Conservation (phyloP, 257 asterid species). For the Vinca minor region DNA sequence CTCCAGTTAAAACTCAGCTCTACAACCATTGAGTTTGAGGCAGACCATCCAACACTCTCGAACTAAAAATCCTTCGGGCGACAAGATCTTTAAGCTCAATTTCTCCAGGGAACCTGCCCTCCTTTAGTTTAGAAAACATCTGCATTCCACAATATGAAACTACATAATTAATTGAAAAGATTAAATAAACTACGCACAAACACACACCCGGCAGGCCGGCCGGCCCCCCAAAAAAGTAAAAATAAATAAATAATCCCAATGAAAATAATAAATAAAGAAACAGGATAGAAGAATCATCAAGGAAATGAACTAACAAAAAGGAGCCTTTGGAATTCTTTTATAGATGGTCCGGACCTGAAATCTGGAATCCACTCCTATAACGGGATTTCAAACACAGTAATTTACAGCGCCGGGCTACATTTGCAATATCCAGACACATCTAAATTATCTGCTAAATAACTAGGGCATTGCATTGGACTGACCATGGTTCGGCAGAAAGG, state of each 20-base stretch:
- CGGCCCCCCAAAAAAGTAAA: too few relatives aligned
- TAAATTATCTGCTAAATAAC: not conserved
- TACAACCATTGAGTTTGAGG: constrained; percentile 35
- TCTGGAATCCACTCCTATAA: too few relatives aligned
- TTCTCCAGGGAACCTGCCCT: constrained; percentile 82
- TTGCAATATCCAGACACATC: not conserved
- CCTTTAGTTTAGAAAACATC: constrained; percentile 78
- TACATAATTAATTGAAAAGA: not conserved
- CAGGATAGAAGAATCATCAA: not conserved
- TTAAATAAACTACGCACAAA: not conserved
- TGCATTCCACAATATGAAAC: constrained; percentile 24
- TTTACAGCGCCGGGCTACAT: too few relatives aligned
- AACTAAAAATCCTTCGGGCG: constrained; percentile 47
- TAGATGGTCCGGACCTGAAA: too few relatives aligned
- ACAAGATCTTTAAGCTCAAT: constrained; percentile 82
- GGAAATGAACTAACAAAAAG: not conserved
- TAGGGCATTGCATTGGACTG: too few relatives aligned
- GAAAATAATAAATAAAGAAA: not conserved
- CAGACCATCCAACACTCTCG: constrained; percentile 47
- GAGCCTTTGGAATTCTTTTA: too few relatives aligned
- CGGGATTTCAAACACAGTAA: not conserved
- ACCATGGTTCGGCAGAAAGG: too few relatives aligned
- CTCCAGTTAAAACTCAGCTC: not conserved
- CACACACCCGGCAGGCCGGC: too few relatives aligned
- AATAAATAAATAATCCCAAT: not conserved